A percentile compares a stretch with the other conserved stretches of the same genome.
Conservation (phyloP, 306 rosid species). For the Boehmeria nivea region DNA sequence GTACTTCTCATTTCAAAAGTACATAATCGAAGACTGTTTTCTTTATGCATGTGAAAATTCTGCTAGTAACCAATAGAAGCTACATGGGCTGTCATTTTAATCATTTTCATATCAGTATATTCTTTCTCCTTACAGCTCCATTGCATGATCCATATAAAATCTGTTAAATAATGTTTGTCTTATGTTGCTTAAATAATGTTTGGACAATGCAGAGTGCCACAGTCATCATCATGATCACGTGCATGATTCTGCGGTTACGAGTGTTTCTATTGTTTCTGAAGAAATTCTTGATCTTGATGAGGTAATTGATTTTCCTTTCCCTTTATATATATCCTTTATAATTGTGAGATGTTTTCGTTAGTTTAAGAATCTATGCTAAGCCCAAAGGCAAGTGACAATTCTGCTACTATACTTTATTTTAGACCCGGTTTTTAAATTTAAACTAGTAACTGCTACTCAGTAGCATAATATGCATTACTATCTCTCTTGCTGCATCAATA, state of each 20-base stretch:
- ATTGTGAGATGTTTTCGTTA: neutral
- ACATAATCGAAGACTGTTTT: too few relatives aligned
- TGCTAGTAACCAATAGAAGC: too few relatives aligned
- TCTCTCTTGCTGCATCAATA: too few relatives aligned
- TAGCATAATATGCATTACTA: too few relatives aligned
- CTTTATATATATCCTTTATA: too few relatives aligned
- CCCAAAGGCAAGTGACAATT: neutral
- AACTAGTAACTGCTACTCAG: neutral
- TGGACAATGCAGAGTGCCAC: conserved; percentile 41
- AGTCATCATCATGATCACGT: conserved; percentile 57
- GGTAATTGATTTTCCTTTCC: conserved; percentile 34
- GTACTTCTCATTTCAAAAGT: too few relatives aligned
- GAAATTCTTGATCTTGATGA: conserved; percentile 84
- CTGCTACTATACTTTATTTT: neutral
- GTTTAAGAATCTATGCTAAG: neutral
- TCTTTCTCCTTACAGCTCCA: too few relatives aligned
- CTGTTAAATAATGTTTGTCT: too few relatives aligned
- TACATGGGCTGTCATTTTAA: too few relatives aligned
- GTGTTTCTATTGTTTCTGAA: conserved; percentile 77
- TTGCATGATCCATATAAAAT: too few relatives aligned
- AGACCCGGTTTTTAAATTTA: neutral
- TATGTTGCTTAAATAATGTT: neutral
- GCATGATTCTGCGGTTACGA: conserved; percentile 76
- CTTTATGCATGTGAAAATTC: too few relatives aligned
- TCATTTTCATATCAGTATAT: too few relatives aligned